These are phyloP conservation scores for Hortiboletus flavorubellus DNA, from an alignment of 768 basidiomycete species.

Conservation along the genomic window DNA sequence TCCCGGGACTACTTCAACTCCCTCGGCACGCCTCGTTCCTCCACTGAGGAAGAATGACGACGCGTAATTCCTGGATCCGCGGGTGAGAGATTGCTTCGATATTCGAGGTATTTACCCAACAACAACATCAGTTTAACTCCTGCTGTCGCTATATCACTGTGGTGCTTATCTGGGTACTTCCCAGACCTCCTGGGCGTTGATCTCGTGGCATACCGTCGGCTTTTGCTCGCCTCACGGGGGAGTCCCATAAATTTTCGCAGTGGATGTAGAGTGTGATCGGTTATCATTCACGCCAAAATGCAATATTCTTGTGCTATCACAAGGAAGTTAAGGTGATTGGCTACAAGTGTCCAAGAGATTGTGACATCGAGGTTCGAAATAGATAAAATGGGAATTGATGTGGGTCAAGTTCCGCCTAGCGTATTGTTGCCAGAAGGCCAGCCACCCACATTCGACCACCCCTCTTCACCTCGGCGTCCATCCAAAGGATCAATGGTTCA, in stretches of 20 bases:
- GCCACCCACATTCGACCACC: neutral
- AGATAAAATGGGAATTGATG: slow-evolving; percentile 1
- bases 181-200: neutral
- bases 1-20: neutral
- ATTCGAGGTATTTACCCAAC: neutral
- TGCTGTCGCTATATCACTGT: slow-evolving; percentile 11
- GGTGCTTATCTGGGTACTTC: neutral
- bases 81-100: slow-evolving; percentile 9
- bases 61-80: neutral
- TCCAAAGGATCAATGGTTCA: slow-evolving; percentile 54
- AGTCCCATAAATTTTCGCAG: neutral
- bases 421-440: neutral
- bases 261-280: neutral
- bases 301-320: neutral
- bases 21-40: neutral
- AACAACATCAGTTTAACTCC: neutral
- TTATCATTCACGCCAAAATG: neutral
- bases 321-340: neutral
- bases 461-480: slow-evolving; percentile 36
- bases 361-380: slow-evolving; percentile 1
- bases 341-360: neutral
- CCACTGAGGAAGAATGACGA: neutral
- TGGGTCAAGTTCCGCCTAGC: neutral
- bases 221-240: neutral
- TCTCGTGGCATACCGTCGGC: neutral